Percentiles rank a stretch among this genome's conserved stretches.
Conservation (phyloP, 2,329 filamentous ascomycete genomes). For the Fusarium denticulatum region DNA sequence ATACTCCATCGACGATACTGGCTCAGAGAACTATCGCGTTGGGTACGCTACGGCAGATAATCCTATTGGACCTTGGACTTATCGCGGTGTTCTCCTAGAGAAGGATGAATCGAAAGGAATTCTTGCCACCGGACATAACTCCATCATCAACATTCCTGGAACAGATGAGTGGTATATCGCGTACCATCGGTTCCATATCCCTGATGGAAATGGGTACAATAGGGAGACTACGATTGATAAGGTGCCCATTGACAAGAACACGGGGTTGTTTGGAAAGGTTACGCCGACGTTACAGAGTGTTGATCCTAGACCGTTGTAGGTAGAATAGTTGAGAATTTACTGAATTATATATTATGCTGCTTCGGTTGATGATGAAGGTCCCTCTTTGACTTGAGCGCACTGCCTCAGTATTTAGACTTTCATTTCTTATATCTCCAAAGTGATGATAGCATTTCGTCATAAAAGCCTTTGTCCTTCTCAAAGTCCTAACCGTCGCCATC, state of each 20-base stretch:
- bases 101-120: slow-evolving; percentile 55
- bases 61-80: slow-evolving; percentile 55
- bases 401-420: too few relatives aligned
- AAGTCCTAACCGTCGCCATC: too few relatives aligned
- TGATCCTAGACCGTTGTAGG: background rate
- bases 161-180: slow-evolving; percentile 62
- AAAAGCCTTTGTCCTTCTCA: too few relatives aligned
- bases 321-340: rapidly evolving
- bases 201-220: slow-evolving; percentile 55
- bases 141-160: slow-evolving; percentile 56
- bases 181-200: slow-evolving; percentile 60
- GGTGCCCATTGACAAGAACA: slow-evolving; percentile 50
- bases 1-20: slow-evolving; percentile 59
- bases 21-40: slow-evolving; percentile 57
- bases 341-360: rapidly evolving
- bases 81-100: slow-evolving; percentile 55
- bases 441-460: too few relatives aligned
- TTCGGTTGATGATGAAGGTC: background rate
- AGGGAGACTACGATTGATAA: slow-evolving; percentile 56
- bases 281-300: slow-evolving; percentile 39
- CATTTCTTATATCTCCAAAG: too few relatives aligned
- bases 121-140: slow-evolving; percentile 58
- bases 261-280: slow-evolving; percentile 51
- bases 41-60: slow-evolving; percentile 55
- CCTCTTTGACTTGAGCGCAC: too few relatives aligned